Evolutionary conservation across 768 basidiomycete species (phyloP).

Genomic region (Boletus reticulatus): DNA sequence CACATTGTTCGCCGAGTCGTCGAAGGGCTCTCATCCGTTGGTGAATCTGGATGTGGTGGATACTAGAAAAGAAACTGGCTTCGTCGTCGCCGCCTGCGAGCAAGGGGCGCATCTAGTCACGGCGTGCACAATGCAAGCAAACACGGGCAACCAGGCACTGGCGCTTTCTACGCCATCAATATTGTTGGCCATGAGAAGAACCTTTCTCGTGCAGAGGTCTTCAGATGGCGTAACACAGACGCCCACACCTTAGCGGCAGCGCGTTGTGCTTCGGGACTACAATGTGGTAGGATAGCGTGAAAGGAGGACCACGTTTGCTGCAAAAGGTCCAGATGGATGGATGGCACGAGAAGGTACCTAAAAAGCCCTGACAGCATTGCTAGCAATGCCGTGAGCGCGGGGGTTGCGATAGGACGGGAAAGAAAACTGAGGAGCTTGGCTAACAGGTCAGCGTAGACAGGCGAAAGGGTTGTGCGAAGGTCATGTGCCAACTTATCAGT

Average conservation of each 20-base stretch:
- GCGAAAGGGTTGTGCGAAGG: constrained; percentile 71
- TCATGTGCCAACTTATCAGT: constrained; percentile 79
- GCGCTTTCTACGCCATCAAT: constrained; percentile 56
- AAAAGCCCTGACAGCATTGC: constrained; percentile 69
- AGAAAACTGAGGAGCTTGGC: constrained; percentile 55
- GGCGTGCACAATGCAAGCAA: constrained; percentile 75
- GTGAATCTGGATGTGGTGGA: constrained; percentile 90
- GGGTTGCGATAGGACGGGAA: constrained; percentile 54
- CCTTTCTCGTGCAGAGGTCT: constrained; percentile 52
- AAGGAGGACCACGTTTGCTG: constrained; percentile 61
- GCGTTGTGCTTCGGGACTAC: constrained; percentile 69
- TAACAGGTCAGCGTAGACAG: constrained; percentile 57
- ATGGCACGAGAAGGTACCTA: constrained; percentile 69
- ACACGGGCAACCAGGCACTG: constrained; percentile 71
- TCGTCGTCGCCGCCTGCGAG: constrained; percentile 89
- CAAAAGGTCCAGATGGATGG: constrained; percentile 50
- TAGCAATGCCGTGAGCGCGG: constrained; percentile 60
- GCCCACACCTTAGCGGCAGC: constrained; percentile 84
- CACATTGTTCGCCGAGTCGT: constrained; percentile 73
- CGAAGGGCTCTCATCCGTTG: constrained; percentile 83
- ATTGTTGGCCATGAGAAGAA: constrained; percentile 52
- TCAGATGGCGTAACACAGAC: constrained; percentile 70
- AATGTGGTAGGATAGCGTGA: constrained; percentile 49
- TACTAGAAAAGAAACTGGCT: constrained; percentile 95
- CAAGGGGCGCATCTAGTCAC: constrained; percentile 65